Conservation (phyloP, 768 basidiomycete genomes). For the Saitozyma podzolica region DNA sequence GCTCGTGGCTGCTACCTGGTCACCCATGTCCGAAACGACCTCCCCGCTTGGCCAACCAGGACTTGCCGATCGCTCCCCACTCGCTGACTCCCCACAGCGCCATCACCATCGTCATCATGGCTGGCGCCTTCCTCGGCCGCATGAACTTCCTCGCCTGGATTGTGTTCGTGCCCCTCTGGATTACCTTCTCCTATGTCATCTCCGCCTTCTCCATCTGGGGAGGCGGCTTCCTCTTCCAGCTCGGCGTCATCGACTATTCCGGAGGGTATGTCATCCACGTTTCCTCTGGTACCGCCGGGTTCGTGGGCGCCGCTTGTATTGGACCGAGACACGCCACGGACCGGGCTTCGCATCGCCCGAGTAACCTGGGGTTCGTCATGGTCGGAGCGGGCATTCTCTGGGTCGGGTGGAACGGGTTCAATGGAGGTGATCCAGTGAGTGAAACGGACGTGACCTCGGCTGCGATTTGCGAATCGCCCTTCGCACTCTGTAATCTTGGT, state of each 20-base stretch:
- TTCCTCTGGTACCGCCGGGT: constrained; percentile 1
- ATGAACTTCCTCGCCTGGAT: constrained; percentile 10
- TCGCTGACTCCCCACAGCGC: neutral
- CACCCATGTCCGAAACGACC: too few relatives aligned
- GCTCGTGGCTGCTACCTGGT: too few relatives aligned
- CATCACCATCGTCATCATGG: constrained; percentile 7
- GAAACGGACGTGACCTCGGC: too few relatives aligned
- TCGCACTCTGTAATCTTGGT: too few relatives aligned
- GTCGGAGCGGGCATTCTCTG: constrained; percentile 5
- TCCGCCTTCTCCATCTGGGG: constrained; percentile 7
- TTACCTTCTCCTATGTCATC: constrained; percentile 6
- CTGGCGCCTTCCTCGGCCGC: constrained; percentile 2
- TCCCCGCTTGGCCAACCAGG: too few relatives aligned
- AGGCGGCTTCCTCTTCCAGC: constrained; percentile 4
- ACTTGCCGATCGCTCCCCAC: too few relatives aligned
- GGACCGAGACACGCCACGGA: neutral
- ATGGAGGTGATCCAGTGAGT: constrained; percentile 2
- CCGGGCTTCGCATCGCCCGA: constrained; percentile 1
- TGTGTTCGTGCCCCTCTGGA: constrained; percentile 4
- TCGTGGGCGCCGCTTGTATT: neutral
- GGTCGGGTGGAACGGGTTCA: constrained; percentile 8
- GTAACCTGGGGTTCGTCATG: constrained; percentile 6
- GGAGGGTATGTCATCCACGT: constrained; percentile 8
- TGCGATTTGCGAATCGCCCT: too few relatives aligned
- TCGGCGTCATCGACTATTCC: constrained; percentile 7